Percentiles rank a stretch among this genome's conserved stretches.
Conservation (phyloP, 2,329 filamentous ascomycete species). For the Alternaria ethzedia region DNA sequence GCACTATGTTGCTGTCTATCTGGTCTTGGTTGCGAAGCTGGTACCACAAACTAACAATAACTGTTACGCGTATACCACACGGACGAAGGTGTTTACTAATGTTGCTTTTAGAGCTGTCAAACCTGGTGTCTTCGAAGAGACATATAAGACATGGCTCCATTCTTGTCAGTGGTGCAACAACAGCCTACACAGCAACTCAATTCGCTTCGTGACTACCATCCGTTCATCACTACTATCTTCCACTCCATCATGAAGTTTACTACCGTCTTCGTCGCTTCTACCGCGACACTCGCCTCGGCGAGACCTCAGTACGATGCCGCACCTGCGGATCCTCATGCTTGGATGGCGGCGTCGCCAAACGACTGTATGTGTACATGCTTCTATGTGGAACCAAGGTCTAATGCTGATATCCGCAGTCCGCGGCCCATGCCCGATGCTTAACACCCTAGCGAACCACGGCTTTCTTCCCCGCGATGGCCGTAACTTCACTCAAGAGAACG, state of each 20-base stretch:
- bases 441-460: conserved; percentile 46
- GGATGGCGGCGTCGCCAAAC: conserved; percentile 20
- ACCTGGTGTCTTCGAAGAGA: not conserved
- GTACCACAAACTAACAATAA: not conserved
- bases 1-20: not conserved
- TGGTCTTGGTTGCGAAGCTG: not conserved
- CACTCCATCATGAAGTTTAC: not conserved
- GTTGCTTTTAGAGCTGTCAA: not conserved
- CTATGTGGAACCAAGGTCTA: not conserved
- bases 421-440: conserved; percentile 44
- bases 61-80: not conserved
- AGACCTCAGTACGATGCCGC: conserved; percentile 8
- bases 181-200: not conserved
- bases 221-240: too few species aligned
- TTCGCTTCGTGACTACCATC: not conserved
- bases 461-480: conserved; percentile 44
- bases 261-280: not conserved
- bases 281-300: conserved; percentile 10
- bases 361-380: conserved; percentile 15
- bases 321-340: conserved; percentile 17
- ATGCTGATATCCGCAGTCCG: conserved; percentile 17
- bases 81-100: not conserved
- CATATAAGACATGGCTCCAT: not conserved
- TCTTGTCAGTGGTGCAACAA: not conserved
- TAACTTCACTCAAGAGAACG: conserved; percentile 44